Base-by-base conservation (phyloP, 2,329 filamentous ascomycete genomes). In the Trichoderma simmonsii region DNA sequence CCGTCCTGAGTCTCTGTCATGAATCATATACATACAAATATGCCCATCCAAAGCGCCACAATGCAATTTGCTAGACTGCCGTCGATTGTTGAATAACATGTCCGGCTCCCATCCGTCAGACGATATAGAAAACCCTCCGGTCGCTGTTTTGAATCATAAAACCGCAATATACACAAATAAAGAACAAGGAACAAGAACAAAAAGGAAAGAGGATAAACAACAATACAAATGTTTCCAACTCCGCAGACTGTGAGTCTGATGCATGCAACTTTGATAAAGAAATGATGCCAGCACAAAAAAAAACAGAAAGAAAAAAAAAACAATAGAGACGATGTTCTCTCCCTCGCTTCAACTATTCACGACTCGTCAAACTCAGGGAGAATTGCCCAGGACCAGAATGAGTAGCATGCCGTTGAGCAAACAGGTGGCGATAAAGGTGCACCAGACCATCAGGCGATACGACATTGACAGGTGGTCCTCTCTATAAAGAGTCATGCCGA, bases 401-500 rank as follows among this genome's bases (percentile, higher is more conserved):
- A 85, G 75, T 51, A 85, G 74, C 81, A 85, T 84, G 68, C 81
- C 83, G 74, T 84, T 85, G 48, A 84, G 75, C n/a, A 83, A 74
- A 69, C 83, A 84, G 8, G 81, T 77, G 3, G 79, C 76, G 21
- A 80, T 66, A 73, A 84, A 85, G 4, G 78, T 76, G 28, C 72
- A 75, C 79, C 81, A 81, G 12, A 84, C 77, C 28, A 84, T 79
- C 6, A 85, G 74, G 70, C 84, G 83, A 67, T 86, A 84, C 26
- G 82, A 61, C 68, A 85, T 77, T 4, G 83, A 77, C 9, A 87
- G 75, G 15, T 76, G 78, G 63, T 86, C 85, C 54, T 83, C 81
- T 43, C 89, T 84, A 65, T 87, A 86, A 14, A 91, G 78, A 74
- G 88, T 86, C 78, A 87, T 85, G 39, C 86, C 88, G 7, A 93